Base-by-base conservation (phyloP, 2,329 filamentous ascomycete genomes). In the Fusarium napiforme region DNA sequence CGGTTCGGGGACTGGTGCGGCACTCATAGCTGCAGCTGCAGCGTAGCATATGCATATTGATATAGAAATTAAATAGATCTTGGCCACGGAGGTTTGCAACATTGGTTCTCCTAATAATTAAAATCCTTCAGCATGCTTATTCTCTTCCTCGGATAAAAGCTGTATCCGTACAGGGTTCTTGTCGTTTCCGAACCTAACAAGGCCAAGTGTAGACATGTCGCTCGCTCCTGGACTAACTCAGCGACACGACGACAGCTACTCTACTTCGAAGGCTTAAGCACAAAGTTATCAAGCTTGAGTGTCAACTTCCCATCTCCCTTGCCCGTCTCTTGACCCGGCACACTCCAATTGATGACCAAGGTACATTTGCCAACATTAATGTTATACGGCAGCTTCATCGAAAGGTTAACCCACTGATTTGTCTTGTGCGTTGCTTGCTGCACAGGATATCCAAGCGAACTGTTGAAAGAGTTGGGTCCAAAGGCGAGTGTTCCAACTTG, bases 21-120 rank as follows among this genome's bases (percentile, higher is more conserved):
- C 65, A 11, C 36, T 67, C 1, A 67, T 67, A 16, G 65, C 65
- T 11, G 63, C 65, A 5, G 55, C 59, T n/a, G 39, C 39, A n/a
- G 23, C 50, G 1, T 39, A 26, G 5, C 23, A 62, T 19, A 7
- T 10, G 12, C 23, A 46, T n/a, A 46, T 21, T 7, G 4, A 40
- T 23, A 18, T 37, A 50, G 30, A 58, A 15, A 1, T 11, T 23
- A 7, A 36, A 30, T 15, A 30, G 23, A 45, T 10, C 2, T 30
- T 23, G 9, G 28, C 7, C 0, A 16, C 5, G 12, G 6, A 8
- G 34, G 9, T 19, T 52, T 10, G 26, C 15, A 10, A 15, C 8
- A 3, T 10, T 23, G 16, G 30, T 10, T 15, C n/a, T 34, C 4
- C 16, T 34, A 2, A 19, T 14, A 5, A 34, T 18, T 5, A 4